Evolutionary conservation across 768 basidiomycete species (phyloP).

Genomic region (Gloeostereum incarnatum): DNA sequence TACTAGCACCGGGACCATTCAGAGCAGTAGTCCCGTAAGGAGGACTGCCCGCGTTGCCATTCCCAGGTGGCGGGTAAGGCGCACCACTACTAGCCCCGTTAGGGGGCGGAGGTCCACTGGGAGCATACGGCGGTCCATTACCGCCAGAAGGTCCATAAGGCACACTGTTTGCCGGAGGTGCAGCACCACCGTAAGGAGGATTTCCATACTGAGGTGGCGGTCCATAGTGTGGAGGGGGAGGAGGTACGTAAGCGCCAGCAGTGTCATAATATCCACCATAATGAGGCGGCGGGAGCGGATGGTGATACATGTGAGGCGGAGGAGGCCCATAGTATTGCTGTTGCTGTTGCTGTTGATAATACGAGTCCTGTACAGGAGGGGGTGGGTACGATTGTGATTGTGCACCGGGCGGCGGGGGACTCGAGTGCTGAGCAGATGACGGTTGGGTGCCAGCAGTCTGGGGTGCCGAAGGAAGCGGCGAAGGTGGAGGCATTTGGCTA

Average conservation of each 20-base stretch:
- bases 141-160: not conserved
- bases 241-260: constrained; percentile 1
- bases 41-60: not conserved
- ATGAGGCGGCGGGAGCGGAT: constrained; percentile 1
- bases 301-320: constrained; percentile 8
- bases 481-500: not conserved
- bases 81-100: not conserved
- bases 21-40: constrained; percentile 1
- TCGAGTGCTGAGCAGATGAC: not conserved
- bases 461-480: not conserved
- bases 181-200: not conserved
- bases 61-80: not conserved
- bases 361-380: not conserved
- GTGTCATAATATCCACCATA: not conserved
- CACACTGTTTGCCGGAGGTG: not conserved
- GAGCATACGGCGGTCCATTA: not conserved
- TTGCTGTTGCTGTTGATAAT: constrained; percentile 9
- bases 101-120: not conserved
- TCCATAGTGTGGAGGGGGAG: constrained; percentile 1
- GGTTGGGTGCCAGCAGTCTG: not conserved
- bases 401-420: not conserved
- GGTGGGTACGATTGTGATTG: not conserved
- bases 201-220: not conserved
- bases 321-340: constrained; percentile 9
- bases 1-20: not conserved